Conservation (phyloP, 2,329 filamentous ascomycete genomes). For the Monosporascus sp. region DNA sequence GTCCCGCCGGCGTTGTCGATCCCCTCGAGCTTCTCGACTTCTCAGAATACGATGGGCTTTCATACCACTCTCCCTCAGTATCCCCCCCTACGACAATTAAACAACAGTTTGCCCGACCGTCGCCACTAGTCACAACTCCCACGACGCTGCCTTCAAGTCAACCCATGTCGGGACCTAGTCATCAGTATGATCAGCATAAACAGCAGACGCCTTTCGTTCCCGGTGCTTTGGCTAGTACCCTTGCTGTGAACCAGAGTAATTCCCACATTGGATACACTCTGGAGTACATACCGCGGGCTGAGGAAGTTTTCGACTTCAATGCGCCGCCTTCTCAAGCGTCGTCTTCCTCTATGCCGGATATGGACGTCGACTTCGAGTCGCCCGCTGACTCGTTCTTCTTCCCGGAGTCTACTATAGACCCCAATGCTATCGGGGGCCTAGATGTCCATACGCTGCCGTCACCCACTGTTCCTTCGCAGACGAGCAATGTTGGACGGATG, state of each 20-base stretch:
- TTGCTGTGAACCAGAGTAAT: slow-evolving; percentile 65
- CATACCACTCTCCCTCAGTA: slow-evolving; percentile 55
- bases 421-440: slow-evolving; percentile 62
- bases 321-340: slow-evolving; percentile 56
- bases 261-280: slow-evolving; percentile 49
- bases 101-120: slow-evolving; percentile 45
- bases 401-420: slow-evolving; percentile 57
- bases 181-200: slow-evolving; percentile 92
- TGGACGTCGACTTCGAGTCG: slow-evolving; percentile 62
- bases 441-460: slow-evolving; percentile 47
- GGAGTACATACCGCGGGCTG: slow-evolving; percentile 52
- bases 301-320: slow-evolving; percentile 69
- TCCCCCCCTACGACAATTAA: slow-evolving; percentile 51
- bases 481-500: slow-evolving; percentile 62
- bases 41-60: slow-evolving; percentile 56
- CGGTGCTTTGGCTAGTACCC: slow-evolving; percentile 72
- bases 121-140: slow-evolving; percentile 49
- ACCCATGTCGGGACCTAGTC: slow-evolving; percentile 73
- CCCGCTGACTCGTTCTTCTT: slow-evolving; percentile 61
- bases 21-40: slow-evolving; percentile 56
- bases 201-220: slow-evolving; percentile 92
- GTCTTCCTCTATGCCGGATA: slow-evolving; percentile 54
- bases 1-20: slow-evolving; percentile 32
- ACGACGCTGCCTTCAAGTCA: slow-evolving; percentile 47
- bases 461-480: slow-evolving; percentile 42